Evolutionary conservation across 306 rosid genomes (phyloP), one percentile per base, ranked within the genome.

Genomic region (cucumber (Cucumis sativus)): DNA sequence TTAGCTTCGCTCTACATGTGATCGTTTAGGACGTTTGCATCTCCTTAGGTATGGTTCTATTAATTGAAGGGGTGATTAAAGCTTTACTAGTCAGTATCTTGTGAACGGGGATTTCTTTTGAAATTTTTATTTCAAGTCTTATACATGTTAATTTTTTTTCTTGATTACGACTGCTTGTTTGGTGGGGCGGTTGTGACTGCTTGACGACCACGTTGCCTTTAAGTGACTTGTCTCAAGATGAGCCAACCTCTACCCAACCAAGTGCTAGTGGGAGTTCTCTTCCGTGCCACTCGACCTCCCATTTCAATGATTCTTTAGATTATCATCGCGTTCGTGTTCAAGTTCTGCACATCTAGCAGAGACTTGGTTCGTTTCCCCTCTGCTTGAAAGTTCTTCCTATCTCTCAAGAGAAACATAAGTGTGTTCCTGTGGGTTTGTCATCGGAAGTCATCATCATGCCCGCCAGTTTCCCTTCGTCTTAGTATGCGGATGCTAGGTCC

Each of bases 221-320:
- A 17, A 72, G 60, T 51, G 30, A 73, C 15, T 35, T 33, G 33
- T 55, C 55, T 20, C 67, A n/a, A 57, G 67, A 75, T 37, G 78
- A 35, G 67, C 67, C 67, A n/a, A 75, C 78, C 10, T 57, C 67
- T 37, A 37, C 30, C 12, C 54, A 15, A 37, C 67, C 20, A 28
- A 54, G 52, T 54, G 66, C 49, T 57, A 7, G 78, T 75, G 35
- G 78, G 78, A 56, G 52, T 55, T 56, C 52, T 56, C 77, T 47
- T 70, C 61, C 4, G 28, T 16, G 47, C 66, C 40, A 52, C 30
- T 28, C 30, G 30, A 28, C 3, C 30, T 28, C 30, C 30, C 3
- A 28, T 28, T 30, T 74, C 20, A 28, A n/a, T 51, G 33, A 52
- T 35, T 37, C 13, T 21, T 21, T 56, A 39, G 52, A 52, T 51